Base-by-base conservation (phyloP, 1,139 yeast genomes). In the Geotrichum aggregatum region DNA sequence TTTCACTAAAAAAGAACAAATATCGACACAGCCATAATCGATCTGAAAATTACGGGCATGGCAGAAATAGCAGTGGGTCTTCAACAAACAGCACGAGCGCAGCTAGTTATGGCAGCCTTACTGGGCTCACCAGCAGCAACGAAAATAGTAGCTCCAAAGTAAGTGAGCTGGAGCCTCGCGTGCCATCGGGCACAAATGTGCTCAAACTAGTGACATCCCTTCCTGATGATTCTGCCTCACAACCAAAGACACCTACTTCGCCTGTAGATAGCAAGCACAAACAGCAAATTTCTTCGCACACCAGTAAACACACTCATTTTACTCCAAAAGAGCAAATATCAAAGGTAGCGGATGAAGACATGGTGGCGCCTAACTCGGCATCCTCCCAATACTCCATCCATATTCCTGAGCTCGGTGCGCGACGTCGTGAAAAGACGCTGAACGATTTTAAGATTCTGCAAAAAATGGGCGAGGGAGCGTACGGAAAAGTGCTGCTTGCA, bases 381-480 rank as follows among this genome's bases (percentile, higher is more conserved):
- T 53, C 56, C 1, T 53, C 56, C 4, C 44, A 40, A 4, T 54
- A 54, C 38, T 54, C 56, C 14, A 49, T 46, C 16, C 62, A 58
- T 28, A 56, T 54, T n/a, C 54, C 61, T 8, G 65, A 61, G 50
- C 64, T 70, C 8, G 74, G 73, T 1, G 66, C 68, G 1, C 59
- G 60, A 16, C 63, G 72, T 10, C 65, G 72, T 1, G 63, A 78
- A 31, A 87, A 87, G 66, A 80, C 80, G 57, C 78, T 87, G 58
- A 66, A 76, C 0, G 96, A 89, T 65, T 92, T 87, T 63, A 70
- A 72, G 3, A 78, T 87, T 0, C 53, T 87, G 44, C 84, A 86
- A 64, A 81, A 83, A 57, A 80, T 92, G 82, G 98, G 98, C 0
- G 95, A 87, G 66, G 98, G 98, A 42, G 97, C 98, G 0, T 92